Evolutionary conservation across 441 rosid genomes (phyloP), one percentile per base, ranked within the genome.

Genomic region (Populus tomentosa): DNA sequence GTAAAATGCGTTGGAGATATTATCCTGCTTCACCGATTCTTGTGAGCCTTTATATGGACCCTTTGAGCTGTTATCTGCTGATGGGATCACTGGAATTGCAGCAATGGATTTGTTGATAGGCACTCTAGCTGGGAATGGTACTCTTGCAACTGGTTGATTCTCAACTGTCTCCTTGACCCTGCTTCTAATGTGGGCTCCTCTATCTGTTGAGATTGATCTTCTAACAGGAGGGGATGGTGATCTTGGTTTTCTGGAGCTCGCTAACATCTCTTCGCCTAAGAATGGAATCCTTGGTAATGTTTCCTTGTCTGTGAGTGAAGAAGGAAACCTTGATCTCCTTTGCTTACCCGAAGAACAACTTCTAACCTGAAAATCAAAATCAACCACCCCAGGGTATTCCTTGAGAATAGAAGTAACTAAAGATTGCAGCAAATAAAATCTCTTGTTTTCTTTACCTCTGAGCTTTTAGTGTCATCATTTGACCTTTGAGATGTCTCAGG

Each of bases 111-210:
- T 93, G 78, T 80, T 89, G 80, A 84, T 88, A 4, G 88, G 86
- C 50, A 92, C 92, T 88, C 95, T 89, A 64, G 93, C 99, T 2
- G 99, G 98, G 81, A 93, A 93, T n/a, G 95, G 98, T 62, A 87
- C 83, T 89, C 85, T 88, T 56, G 87, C 83, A 66, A 89, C 72
- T 2, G 89, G 85, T 53, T 87, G 94, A 75, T 82, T 89, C 66
- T 92, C 97, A 50, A 80, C 70, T 36, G 84, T 69, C 1, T 94
- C 98, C 73, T 87, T 95, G 75, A 76, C 79, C 88, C 86, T 88
- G 81, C 87, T 83, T 85, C 89, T 88, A 11, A 85, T 84, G 63
- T 77, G 46, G 65, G 95, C 83, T 78, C 89, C 99, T 86, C 97
- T 89, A 38, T 96, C 97, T 0, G 94, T 92, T 10, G 98, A 96